These are phyloP conservation scores for Ophiostoma australiae DNA, from an alignment of 2,329 filamentous ascomycete species.

Conservation along the genomic window DNA sequence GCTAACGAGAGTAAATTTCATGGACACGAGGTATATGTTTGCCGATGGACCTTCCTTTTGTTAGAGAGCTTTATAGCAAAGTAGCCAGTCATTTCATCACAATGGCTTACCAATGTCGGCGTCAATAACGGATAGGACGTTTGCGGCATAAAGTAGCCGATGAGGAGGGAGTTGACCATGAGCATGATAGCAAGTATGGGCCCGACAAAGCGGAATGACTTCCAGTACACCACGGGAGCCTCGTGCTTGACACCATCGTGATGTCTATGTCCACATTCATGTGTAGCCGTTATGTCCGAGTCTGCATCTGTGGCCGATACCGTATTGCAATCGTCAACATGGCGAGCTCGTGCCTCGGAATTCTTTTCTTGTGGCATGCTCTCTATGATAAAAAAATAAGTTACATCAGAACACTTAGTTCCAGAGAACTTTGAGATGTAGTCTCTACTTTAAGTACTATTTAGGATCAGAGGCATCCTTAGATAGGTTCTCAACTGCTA, in stretches of 20 bases:
- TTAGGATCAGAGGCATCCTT: no score
- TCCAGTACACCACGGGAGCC: not conserved
- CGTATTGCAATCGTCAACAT: not conserved
- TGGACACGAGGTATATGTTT: not conserved
- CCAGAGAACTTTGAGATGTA: not conserved
- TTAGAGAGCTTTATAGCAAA: not conserved
- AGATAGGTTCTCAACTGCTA: not conserved
- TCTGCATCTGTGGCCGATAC: not conserved
- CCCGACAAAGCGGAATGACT: not conserved
- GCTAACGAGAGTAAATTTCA: not conserved
- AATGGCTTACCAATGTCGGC: not conserved
- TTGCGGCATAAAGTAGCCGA: not conserved
- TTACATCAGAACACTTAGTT: not conserved
- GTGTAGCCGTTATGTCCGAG: not conserved
- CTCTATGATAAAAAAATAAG: not conserved
- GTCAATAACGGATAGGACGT: not conserved
- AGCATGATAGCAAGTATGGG: not conserved
- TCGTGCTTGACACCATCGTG: not conserved
- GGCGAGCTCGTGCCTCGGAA: not conserved
- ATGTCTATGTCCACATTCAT: not conserved
- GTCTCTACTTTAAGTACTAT: no score
- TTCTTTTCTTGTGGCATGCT: not conserved
- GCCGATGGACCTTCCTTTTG: not conserved
- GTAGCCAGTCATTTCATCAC: not conserved
- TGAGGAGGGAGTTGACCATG: not conserved